Evolutionary conservation across 164 flowering plant species (phyloP).

Genomic region (Vitis riparia): DNA sequence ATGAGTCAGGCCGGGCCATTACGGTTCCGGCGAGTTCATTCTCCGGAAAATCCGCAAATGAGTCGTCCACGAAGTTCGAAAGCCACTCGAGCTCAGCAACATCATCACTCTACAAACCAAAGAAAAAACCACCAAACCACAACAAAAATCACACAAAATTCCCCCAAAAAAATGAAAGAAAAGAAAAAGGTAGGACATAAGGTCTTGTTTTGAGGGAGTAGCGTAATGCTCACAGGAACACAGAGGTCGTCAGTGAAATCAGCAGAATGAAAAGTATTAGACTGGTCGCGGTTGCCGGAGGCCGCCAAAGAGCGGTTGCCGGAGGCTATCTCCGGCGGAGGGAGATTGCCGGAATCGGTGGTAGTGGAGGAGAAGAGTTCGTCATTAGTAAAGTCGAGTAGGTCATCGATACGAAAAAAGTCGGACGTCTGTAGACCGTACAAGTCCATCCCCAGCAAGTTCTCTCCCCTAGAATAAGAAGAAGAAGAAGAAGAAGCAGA

Average conservation of each 20-base stretch:
- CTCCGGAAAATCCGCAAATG: constrained; percentile 37
- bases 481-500: background rate
- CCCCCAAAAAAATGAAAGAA: background rate
- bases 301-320: constrained; percentile 2
- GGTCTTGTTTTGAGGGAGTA: background rate
- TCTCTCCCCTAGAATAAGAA: background rate
- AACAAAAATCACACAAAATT: background rate
- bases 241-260: constrained; percentile 34
- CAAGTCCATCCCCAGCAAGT: constrained; percentile 29
- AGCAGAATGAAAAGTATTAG: background rate
- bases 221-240: constrained; percentile 30
- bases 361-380: constrained; percentile 29
- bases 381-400: constrained; percentile 46
- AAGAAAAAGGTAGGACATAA: background rate
- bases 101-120: constrained; percentile 44
- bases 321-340: constrained; percentile 1
- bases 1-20: constrained; percentile 19
- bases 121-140: background rate
- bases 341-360: constrained; percentile 9
- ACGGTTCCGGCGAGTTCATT: constrained; percentile 18
- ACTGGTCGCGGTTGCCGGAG: background rate
- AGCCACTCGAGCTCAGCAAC: constrained; percentile 71
- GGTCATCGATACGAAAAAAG: constrained; percentile 50
- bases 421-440: constrained; percentile 36
- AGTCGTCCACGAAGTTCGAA: constrained; percentile 65